Percentiles rank a stretch among this genome's conserved stretches.
These are phyloP conservation scores for Huntiella bhutanensis DNA, from an alignment of 2,329 filamentous ascomycete genomes.

Conservation along the genomic window DNA sequence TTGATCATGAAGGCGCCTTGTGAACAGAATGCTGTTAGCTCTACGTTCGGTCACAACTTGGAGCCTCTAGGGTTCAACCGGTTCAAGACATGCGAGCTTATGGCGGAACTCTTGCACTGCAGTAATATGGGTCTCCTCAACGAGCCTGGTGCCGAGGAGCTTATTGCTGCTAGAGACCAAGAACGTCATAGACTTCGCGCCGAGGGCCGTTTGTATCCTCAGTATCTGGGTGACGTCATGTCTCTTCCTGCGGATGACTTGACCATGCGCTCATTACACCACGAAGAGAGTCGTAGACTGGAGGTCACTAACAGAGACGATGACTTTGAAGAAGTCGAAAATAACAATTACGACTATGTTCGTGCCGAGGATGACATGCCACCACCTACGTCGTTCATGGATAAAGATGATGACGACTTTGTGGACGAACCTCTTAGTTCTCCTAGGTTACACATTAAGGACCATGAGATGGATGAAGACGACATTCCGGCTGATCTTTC, in stretches of 20 bases:
- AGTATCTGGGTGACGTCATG: slow-evolving; percentile 21
- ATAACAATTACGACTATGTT: slow-evolving; percentile 43
- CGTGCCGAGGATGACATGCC: slow-evolving; percentile 65
- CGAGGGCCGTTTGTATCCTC: slow-evolving; percentile 47
- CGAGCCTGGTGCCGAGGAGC: slow-evolving; percentile 71
- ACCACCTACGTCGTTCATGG: slow-evolving; percentile 46
- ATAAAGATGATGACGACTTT: slow-evolving; percentile 52
- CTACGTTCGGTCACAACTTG: slow-evolving; percentile 78
- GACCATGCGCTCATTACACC: slow-evolving; percentile 36
- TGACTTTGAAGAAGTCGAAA: slow-evolving; percentile 81
- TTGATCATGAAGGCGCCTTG: slow-evolving; percentile 64
- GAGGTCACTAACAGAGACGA: slow-evolving; percentile 70
- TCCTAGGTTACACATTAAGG: slow-evolving; percentile 31
- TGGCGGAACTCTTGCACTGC: slow-evolving; percentile 93
- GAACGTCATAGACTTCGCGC: slow-evolving; percentile 64
- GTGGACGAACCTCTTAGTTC: slow-evolving; percentile 62
- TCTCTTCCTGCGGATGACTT: slow-evolving; percentile 34
- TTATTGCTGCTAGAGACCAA: slow-evolving; percentile 59
- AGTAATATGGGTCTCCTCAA: slow-evolving; percentile 97
- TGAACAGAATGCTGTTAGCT: slow-evolving; percentile 56
- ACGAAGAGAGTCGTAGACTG: slow-evolving; percentile 44
- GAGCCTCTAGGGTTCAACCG: slow-evolving; percentile 91
- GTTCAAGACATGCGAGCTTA: slow-evolving; percentile 97
- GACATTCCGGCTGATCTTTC: slow-evolving; percentile 24
- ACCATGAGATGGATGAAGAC: slow-evolving; percentile 37